Evolutionary conservation across 768 basidiomycete genomes (phyloP), one percentile per base, ranked within the genome.

Genomic region (Hemileccinum rubropunctum): DNA sequence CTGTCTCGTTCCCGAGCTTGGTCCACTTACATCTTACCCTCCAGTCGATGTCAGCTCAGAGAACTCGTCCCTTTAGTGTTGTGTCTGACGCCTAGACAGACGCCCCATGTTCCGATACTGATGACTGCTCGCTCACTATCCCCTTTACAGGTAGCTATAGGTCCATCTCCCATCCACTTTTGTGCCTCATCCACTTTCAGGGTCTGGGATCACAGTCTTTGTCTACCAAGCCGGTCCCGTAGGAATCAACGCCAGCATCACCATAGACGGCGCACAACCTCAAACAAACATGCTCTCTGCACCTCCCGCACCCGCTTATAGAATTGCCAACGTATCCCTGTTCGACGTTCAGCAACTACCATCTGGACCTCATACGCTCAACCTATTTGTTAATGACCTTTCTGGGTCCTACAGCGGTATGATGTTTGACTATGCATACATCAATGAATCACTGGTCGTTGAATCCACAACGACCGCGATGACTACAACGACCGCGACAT

Each of bases 391-490:
- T 39, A 60, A 60, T 10, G 50, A 63, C 32, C 52, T 60, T 18
- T 49, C 41, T n/a, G 62, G 61, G 12, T 57, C 61, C 1, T 61
- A 57, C 33, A 61, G 48, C 3, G 52, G 53, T 5, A 61, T 59
- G 59, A 64, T 59, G 62, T 64, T 63, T 12, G 62, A 61, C 44
- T 59, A 59, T 37, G 60, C 54, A 26, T 54, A 51, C 21, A 38
- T 63, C 50, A 63, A 58, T 28, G 57, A 63, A 38, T 57, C 50
- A 0, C 3, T 54, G 3, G 62, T 57, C 27, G 23, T 45, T 17
- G n/a, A 56, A 30, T 14, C 55, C 8, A 46, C 48, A 3, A 37
- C 56, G n/a, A n/a, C 23, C 23, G 6, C 23, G 23, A 23, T 6
- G 23, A 23, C 6, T 30, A 30, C 28, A 12, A 30, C 28, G 11